Conservation (phyloP, 2,329 filamentous ascomycete genomes). For the Aspergillus pseudoglaucus region DNA sequence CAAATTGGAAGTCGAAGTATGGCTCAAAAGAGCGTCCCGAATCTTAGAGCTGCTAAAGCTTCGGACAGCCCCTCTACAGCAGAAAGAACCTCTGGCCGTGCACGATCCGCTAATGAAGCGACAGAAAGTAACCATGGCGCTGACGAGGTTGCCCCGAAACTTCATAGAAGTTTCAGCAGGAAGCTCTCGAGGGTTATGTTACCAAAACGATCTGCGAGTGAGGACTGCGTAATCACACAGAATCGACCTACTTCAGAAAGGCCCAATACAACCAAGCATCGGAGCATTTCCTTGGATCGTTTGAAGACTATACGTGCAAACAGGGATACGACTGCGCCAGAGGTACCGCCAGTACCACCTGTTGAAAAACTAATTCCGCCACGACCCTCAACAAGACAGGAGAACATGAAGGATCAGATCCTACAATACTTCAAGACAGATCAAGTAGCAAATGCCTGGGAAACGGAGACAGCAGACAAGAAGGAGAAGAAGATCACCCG, state of each 20-base stretch:
- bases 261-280: slow-evolving; percentile 16
- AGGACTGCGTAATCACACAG: slow-evolving; percentile 6
- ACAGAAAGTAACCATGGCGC: slow-evolving; percentile 5
- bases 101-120: slow-evolving; percentile 19
- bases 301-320: slow-evolving; percentile 15
- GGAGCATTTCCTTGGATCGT: slow-evolving; percentile 22
- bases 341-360: slow-evolving; percentile 6
- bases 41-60: slow-evolving; percentile 9
- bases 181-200: slow-evolving; percentile 19
- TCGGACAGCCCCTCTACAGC: slow-evolving; percentile 8
- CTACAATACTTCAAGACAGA: slow-evolving; percentile 29
- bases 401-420: slow-evolving; percentile 28
- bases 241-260: slow-evolving; percentile 23
- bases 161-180: slow-evolving; percentile 15
- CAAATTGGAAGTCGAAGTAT: slow-evolving; percentile 6
- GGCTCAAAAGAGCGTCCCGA: slow-evolving; percentile 12
- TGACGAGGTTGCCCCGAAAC: slow-evolving; percentile 9
- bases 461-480: slow-evolving; percentile 12
- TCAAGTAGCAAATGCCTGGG: slow-evolving; percentile 27
- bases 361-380: slow-evolving; percentile 5
- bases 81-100: slow-evolving; percentile 10
- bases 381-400: slow-evolving; percentile 8
- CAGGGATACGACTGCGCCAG: slow-evolving; percentile 9
- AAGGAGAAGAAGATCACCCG: slow-evolving; percentile 13
- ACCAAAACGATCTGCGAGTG: slow-evolving; percentile 13